Base-by-base conservation (phyloP, 495 filamentous ascomycete species). In the Penicillium chermesinum region DNA sequence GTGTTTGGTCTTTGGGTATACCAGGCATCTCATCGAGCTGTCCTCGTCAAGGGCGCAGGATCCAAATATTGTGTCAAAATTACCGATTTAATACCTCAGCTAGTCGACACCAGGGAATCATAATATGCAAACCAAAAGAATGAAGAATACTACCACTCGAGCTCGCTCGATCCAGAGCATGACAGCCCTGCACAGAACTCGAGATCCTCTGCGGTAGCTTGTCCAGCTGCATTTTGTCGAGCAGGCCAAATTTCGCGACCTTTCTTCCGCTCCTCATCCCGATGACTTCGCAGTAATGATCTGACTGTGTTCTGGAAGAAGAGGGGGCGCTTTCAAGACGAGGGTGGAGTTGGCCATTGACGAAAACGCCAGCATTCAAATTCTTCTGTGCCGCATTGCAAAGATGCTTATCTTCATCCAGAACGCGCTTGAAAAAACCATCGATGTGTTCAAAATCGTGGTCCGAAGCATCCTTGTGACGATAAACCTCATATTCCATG, bases 211-310 rank as follows among this genome's bases (percentile, higher is more conserved):
- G 57, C 50, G 19, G 61, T 72, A 12, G 53, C 49, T 6, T 47
- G 37, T 1, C 66, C 66, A 1, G 45, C 53, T 36, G 46, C 46
- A n/a, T 54, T 52, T 43, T 71, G 70, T 27, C 67, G 57, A 18
- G 75, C 74, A 0, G 76, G 76, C 72, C 73, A 78, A 21, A 75
- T 69, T 53, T 77, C 69, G 34, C 50, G 18, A 9, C 57, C 58
- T 8, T 53, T 62, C 34, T 57, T 54, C 44, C 70, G 52, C 47
- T 79, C 76, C 2, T 54, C 48, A 30, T 66, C 46, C 17, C 55
- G 50, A 56, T 77, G 73, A 20, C 47, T 56, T 9, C 45, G 55
- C 0, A 78, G 63, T 14, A 68, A 46, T 8, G 70, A 62, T 6
- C 70, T 57, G 7, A 72, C 69, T 3, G 57, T 49, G 38, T 66